Evolutionary conservation across 331 rosid genomes (phyloP).

Genomic region (Pyrus hybrid): DNA sequence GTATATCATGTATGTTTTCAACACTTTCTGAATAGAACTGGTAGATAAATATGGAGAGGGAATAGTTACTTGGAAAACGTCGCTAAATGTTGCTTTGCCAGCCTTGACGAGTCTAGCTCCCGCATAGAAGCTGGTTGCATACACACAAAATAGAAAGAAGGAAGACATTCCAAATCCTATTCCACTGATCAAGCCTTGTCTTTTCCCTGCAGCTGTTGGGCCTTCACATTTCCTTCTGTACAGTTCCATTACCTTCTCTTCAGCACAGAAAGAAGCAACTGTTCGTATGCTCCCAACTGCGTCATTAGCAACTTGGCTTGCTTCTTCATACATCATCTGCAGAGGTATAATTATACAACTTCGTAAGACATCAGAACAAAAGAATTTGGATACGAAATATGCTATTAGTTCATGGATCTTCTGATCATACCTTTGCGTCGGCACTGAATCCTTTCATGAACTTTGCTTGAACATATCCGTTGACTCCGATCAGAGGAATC

Average conservation of each 20-base stretch:
- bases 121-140: conserved; percentile 79
- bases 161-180: conserved; percentile 73
- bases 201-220: conserved; percentile 48
- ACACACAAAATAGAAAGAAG: conserved; percentile 53
- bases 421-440: conserved; percentile 57
- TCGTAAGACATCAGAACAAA: neutral
- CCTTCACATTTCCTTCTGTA: conserved; percentile 66
- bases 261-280: conserved; percentile 75
- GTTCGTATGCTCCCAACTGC: conserved; percentile 84
- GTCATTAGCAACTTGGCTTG: conserved; percentile 77
- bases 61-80: conserved; percentile 56
- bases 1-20: too few relatives aligned
- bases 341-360: neutral
- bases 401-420: neutral
- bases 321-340: conserved; percentile 74
- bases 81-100: conserved; percentile 42
- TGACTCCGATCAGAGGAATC: conserved; percentile 52
- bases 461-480: conserved; percentile 45
- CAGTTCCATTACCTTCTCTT: conserved; percentile 74
- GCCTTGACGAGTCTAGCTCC: conserved; percentile 57
- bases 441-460: conserved; percentile 60
- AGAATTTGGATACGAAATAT: neutral
- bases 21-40: neutral
- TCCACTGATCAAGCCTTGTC: conserved; percentile 69
- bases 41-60: neutral